phyloP scores from a whole-genome alignment of 352 stramenopile genomes.

The Elongisporangium undulatum region DNA sequence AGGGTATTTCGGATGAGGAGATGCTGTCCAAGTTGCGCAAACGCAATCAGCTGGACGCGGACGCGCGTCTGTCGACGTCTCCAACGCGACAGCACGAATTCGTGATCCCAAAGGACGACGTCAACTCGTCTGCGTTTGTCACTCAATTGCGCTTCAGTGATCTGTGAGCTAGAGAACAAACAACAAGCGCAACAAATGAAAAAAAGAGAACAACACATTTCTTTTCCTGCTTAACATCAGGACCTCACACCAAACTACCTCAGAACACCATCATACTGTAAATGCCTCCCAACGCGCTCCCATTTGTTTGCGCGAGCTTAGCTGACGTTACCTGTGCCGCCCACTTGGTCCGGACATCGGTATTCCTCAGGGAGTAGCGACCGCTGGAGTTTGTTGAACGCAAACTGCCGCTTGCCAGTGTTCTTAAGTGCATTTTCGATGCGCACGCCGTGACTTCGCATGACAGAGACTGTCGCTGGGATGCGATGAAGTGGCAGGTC shows the following conservation, averaged over 20 bases:
- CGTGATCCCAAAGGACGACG: conserved; percentile 25
- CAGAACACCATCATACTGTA: conserved; percentile 26
- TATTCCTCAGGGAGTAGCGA: conserved; percentile 85
- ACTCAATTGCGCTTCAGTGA: conserved; percentile 72
- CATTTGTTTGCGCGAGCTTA: conserved; percentile 18
- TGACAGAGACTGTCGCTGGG: conserved; percentile 77
- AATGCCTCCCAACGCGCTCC: conserved; percentile 9
- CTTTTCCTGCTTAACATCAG: background rate
- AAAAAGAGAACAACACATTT: conserved; percentile 2
- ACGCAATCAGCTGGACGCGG: conserved; percentile 62
- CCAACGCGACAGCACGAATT: conserved; percentile 39
- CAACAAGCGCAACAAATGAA: background rate
- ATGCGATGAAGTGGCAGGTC: conserved; percentile 71
- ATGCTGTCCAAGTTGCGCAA: conserved; percentile 77
- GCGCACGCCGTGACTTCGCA: conserved; percentile 83
- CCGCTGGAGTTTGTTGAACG: conserved; percentile 88
- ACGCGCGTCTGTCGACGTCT: conserved; percentile 65
- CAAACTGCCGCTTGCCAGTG: conserved; percentile 84
- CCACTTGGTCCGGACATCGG: conserved; percentile 78
- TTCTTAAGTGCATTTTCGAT: conserved; percentile 90
- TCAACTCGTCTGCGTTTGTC: conserved; percentile 62
- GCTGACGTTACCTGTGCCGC: conserved; percentile 81
- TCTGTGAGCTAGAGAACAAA: conserved; percentile 22
- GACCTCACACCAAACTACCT: conserved; percentile 27
- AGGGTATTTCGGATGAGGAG: conserved; percentile 81